phyloP scores from a whole-genome alignment of 768 basidiomycete genomes.

The Antrodiella citrinella region DNA sequence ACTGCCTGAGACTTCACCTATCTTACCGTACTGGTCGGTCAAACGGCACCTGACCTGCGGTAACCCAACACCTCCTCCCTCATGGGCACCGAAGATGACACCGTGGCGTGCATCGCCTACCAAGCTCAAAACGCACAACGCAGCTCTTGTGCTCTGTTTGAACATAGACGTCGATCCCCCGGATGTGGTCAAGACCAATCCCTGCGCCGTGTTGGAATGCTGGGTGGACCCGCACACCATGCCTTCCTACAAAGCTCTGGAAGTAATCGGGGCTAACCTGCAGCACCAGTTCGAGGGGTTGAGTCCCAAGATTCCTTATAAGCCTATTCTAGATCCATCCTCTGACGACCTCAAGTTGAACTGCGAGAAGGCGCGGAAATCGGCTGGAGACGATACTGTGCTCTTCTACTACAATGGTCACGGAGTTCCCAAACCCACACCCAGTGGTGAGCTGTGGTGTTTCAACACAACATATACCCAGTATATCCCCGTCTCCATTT shows the following conservation, averaged over 20 bases:
- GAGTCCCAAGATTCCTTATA: conserved; percentile 90
- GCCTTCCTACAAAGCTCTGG: conserved; percentile 88
- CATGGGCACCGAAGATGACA: conserved; percentile 56
- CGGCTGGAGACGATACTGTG: conserved; percentile 88
- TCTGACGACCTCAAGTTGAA: conserved; percentile 89
- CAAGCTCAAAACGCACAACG: conserved; percentile 87
- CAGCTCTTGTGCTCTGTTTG: conserved; percentile 83
- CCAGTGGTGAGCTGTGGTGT: conserved; percentile 96
- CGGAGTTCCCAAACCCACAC: conserved; percentile 93
- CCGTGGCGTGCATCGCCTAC: conserved; percentile 80
- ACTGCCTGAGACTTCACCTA: conserved; percentile 37
- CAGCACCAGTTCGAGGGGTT: conserved; percentile 95
- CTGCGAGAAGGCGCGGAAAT: conserved; percentile 73
- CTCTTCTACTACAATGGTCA: conserved; percentile 99
- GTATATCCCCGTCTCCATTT: conserved; percentile 93
- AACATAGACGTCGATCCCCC: conserved; percentile 98
- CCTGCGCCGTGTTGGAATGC: conserved; percentile 90
- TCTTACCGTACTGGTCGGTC: conserved; percentile 76
- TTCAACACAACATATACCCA: conserved; percentile 97
- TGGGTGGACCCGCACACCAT: conserved; percentile 96
- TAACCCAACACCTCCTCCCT: conserved; percentile 67
- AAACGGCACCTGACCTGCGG: conserved; percentile 90
- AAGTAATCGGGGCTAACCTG: conserved; percentile 87
- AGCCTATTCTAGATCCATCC: conserved; percentile 90
- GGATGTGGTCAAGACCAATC: conserved; percentile 94